Evolutionary conservation across 805 yeast genomes (phyloP).

Genomic region (Yarrowia bubula): DNA sequence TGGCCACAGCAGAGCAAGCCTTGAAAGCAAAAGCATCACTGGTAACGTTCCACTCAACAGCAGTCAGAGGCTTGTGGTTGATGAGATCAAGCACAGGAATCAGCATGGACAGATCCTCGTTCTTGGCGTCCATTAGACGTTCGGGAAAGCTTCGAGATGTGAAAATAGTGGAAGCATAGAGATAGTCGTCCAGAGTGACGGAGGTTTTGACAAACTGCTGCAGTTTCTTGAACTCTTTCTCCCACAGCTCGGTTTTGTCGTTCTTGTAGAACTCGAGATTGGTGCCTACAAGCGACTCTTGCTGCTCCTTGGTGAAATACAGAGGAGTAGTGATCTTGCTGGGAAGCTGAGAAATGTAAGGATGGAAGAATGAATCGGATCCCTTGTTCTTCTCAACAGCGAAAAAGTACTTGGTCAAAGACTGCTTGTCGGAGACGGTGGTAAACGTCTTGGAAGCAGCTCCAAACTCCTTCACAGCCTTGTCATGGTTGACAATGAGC

Average conservation of each 20-base stretch:
- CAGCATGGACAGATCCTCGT: slow-evolving; percentile 55
- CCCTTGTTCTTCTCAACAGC: slow-evolving; percentile 23
- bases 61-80: slow-evolving; percentile 63
- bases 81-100: slow-evolving; percentile 76
- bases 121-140: slow-evolving; percentile 47
- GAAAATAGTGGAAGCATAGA: slow-evolving; percentile 73
- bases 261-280: slow-evolving; percentile 60
- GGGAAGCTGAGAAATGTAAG: slow-evolving; percentile 54
- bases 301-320: slow-evolving; percentile 51
- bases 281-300: slow-evolving; percentile 58
- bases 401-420: slow-evolving; percentile 21
- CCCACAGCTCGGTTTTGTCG: slow-evolving; percentile 45
- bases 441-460: background rate
- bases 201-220: slow-evolving; percentile 6
- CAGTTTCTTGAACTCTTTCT: slow-evolving; percentile 53
- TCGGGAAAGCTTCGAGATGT: slow-evolving; percentile 79
- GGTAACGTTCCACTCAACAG: slow-evolving; percentile 59
- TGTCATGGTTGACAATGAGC: slow-evolving; percentile 31
- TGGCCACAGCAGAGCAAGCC: slow-evolving; percentile 31
- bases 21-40: slow-evolving; percentile 45
- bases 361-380: slow-evolving; percentile 35
- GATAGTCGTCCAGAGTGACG: slow-evolving; percentile 42
- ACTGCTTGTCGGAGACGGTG: slow-evolving; percentile 5
- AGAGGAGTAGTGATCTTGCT: slow-evolving; percentile 56
- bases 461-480: slow-evolving; percentile 30